Conservation (phyloP, 257 asterid species). For the Paulownia fortunei region DNA sequence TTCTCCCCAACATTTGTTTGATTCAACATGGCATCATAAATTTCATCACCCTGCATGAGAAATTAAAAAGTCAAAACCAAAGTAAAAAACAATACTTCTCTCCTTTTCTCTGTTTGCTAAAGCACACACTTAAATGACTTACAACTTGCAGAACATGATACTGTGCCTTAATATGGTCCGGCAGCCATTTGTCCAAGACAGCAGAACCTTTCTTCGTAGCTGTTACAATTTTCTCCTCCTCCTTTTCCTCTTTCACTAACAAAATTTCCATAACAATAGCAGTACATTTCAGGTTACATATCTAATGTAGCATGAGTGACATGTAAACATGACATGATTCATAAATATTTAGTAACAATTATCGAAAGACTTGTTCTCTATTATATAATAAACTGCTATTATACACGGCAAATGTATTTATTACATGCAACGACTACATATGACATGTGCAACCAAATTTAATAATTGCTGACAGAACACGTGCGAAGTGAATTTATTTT, state of each 20-base stretch:
- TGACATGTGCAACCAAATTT: not conserved
- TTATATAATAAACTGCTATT: constrained; percentile 1
- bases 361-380: not conserved
- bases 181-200: constrained; percentile 76
- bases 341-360: not conserved
- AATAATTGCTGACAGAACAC: constrained; percentile 10
- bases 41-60: constrained; percentile 66
- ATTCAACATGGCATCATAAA: constrained; percentile 92
- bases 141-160: constrained; percentile 88
- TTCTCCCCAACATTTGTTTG: constrained; percentile 88
- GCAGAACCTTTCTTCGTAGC: constrained; percentile 87
- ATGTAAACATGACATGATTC: not conserved
- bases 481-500: not conserved
- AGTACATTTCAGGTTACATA: constrained; percentile 27
- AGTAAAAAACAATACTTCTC: not conserved
- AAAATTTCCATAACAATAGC: constrained; percentile 22
- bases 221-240: constrained; percentile 57
- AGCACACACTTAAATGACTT: constrained; percentile 27
- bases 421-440: constrained; percentile 3
- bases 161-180: constrained; percentile 73
- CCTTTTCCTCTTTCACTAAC: constrained; percentile 37
- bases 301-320: constrained; percentile 11
- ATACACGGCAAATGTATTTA: not conserved
- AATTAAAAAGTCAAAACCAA: constrained; percentile 17
- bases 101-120: not conserved